A percentile compares a stretch with the other conserved stretches of the same genome.
phyloP scores from a whole-genome alignment of 345 rosid species.

The Carallia brachiata region DNA sequence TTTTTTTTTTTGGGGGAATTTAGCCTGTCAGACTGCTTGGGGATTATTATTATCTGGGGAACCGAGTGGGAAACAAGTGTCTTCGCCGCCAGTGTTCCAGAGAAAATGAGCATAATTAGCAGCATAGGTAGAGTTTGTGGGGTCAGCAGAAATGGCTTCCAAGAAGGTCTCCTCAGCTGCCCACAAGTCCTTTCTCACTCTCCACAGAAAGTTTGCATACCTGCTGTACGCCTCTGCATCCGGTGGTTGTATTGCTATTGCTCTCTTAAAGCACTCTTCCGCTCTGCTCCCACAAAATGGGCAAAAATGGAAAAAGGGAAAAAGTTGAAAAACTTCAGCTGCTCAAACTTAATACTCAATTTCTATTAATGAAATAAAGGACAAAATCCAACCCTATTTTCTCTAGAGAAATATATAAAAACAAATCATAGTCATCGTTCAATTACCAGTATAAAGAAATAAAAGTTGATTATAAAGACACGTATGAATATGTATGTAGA shows the following conservation, averaged over 20 bases:
- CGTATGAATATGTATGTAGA: too few relatives aligned
- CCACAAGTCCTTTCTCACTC: slow-evolving; percentile 68
- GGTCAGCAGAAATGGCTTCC: slow-evolving; percentile 82
- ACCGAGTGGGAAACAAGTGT: slow-evolving; percentile 77
- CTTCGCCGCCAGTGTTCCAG: slow-evolving; percentile 95
- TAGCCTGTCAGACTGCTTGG: slow-evolving; percentile 11
- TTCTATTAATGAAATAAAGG: too few relatives aligned
- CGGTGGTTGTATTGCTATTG: slow-evolving; percentile 49
- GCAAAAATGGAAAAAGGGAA: neutral
- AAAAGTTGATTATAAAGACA: too few relatives aligned
- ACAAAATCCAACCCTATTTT: too few relatives aligned
- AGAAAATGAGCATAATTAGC: slow-evolving; percentile 86
- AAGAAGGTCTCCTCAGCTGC: slow-evolving; percentile 89
- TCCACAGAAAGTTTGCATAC: slow-evolving; percentile 88
- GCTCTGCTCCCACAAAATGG: slow-evolving; percentile 48
- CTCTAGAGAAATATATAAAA: neutral
- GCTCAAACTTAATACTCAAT: too few relatives aligned
- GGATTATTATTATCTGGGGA: slow-evolving; percentile 26
- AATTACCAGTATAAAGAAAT: too few relatives aligned
- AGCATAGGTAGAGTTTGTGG: slow-evolving; percentile 61
- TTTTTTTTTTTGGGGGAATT: neutral
- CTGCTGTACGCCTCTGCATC: slow-evolving; percentile 79
- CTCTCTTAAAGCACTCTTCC: slow-evolving; percentile 76
- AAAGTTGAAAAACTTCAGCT: neutral
- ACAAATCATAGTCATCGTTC: neutral